Conservation (phyloP, 495 filamentous ascomycete genomes). For the Annulohypoxylon bovei region DNA sequence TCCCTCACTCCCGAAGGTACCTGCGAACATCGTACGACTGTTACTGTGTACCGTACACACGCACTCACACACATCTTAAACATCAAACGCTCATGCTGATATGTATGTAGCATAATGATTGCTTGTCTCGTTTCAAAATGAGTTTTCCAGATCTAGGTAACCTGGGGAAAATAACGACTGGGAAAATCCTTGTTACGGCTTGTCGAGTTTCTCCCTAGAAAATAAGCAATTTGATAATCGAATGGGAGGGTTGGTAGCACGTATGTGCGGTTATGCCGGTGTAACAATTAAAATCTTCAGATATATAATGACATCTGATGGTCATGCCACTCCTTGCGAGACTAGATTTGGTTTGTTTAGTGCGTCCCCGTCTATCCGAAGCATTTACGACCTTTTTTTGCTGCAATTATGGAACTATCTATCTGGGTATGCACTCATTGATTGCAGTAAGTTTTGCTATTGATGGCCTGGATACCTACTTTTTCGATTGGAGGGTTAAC, state of each 20-base stretch:
- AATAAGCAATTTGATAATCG: background rate
- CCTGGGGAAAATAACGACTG: background rate
- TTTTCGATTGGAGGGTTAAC: background rate
- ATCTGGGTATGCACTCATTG: background rate
- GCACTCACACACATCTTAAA: background rate
- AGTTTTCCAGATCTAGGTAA: background rate
- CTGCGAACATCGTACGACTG: conserved; percentile 7
- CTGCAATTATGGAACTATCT: background rate
- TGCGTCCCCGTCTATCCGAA: background rate
- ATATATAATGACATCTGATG: conserved; percentile 2
- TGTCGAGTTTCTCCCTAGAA: background rate
- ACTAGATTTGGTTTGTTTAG: background rate
- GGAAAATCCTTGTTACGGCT: background rate
- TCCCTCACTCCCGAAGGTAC: background rate
- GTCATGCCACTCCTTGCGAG: conserved; percentile 1
- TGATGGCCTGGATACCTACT: background rate
- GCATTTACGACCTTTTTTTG: background rate
- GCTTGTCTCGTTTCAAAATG: conserved; percentile 3
- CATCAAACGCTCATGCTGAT: background rate
- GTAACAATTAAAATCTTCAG: conserved; percentile 10
- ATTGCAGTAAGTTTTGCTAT: background rate
- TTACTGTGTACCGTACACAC: background rate
- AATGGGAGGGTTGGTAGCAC: conserved; percentile 9
- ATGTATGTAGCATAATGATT: background rate
- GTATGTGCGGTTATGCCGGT: background rate